A percentile compares a stretch with the other conserved stretches of the same genome.
Evolutionary conservation across 371 early-diverging fungal species (phyloP).

Genomic region (Rhizopus arrhizus): DNA sequence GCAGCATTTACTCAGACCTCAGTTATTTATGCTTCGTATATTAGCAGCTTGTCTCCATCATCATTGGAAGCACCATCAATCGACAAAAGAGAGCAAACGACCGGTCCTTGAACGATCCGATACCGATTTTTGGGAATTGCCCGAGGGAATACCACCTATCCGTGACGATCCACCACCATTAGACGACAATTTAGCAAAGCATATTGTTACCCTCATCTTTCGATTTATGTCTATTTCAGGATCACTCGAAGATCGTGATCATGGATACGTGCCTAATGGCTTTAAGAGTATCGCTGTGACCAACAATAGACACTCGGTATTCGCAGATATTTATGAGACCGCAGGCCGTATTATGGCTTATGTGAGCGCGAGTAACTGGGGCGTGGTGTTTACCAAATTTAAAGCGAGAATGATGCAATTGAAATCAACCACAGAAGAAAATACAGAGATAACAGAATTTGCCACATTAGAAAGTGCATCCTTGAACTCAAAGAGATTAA

Average conservation of each 20-base stretch:
- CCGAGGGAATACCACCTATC: conserved; percentile 17
- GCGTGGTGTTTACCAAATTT: conserved; percentile 66
- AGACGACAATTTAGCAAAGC: conserved; percentile 68
- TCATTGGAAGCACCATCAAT: conserved; percentile 52
- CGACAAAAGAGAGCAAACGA: neutral
- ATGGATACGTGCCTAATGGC: conserved; percentile 32
- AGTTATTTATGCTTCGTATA: conserved; percentile 68
- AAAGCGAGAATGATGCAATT: conserved; percentile 55
- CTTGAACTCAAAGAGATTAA: conserved; percentile 63
- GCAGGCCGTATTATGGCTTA: conserved; percentile 73
- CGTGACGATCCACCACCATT: conserved; percentile 71
- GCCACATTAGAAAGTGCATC: conserved; percentile 65
- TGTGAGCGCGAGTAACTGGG: conserved; percentile 80
- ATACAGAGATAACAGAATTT: conserved; percentile 69
- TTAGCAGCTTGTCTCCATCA: conserved; percentile 69
- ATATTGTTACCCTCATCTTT: conserved; percentile 58
- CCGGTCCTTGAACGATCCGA: conserved; percentile 8
- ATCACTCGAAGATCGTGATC: conserved; percentile 23
- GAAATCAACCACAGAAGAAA: conserved; percentile 57
- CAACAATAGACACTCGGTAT: conserved; percentile 27
- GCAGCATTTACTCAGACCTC: conserved; percentile 61
- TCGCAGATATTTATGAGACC: conserved; percentile 55
- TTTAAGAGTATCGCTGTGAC: conserved; percentile 24
- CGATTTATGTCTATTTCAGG: conserved; percentile 59
- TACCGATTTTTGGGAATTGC: neutral